Evolutionary conservation across 2,329 filamentous ascomycete genomes (phyloP).

Genomic region (Trichoderma sp.): DNA sequence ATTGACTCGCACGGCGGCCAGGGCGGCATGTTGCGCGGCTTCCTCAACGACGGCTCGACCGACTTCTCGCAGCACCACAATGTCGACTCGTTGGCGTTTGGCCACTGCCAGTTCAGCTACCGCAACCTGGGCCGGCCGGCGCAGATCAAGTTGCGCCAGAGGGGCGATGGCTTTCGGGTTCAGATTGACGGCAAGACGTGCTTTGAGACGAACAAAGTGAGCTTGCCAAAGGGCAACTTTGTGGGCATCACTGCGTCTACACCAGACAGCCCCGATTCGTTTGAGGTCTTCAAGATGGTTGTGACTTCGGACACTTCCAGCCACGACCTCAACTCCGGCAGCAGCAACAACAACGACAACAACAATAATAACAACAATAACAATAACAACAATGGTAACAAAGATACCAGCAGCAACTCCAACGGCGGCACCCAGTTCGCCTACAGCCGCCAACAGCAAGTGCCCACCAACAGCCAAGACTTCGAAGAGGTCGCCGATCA

Average conservation of each 20-base stretch:
- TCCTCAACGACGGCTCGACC: conserved; percentile 84
- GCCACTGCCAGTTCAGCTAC: conserved; percentile 86
- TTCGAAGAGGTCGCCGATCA: conserved; percentile 47
- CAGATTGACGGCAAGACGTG: conserved; percentile 76
- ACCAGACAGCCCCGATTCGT: conserved; percentile 88
- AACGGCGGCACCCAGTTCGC: conserved; percentile 35
- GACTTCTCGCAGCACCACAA: conserved; percentile 75
- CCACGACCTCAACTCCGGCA: conserved; percentile 18
- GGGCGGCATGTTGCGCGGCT: conserved; percentile 85
- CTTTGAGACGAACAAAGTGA: conserved; percentile 79
- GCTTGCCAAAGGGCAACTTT: conserved; percentile 74
- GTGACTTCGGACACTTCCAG: conserved; percentile 57
- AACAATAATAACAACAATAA: conserved; percentile 41
- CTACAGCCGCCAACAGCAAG: neutral
- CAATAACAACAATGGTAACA: conserved; percentile 46
- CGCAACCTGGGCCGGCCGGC: conserved; percentile 86
- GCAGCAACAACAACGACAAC: conserved; percentile 18
- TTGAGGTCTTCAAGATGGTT: conserved; percentile 86
- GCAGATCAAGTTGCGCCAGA: conserved; percentile 70
- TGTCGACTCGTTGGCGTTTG: conserved; percentile 85
- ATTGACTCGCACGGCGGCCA: conserved; percentile 74
- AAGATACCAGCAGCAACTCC: conserved; percentile 25
- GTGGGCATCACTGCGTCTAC: conserved; percentile 87
- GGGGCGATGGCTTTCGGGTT: conserved; percentile 66
- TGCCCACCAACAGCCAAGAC: conserved; percentile 30